phyloP scores from a whole-genome alignment of 2,329 filamentous ascomycete species.

The Alternaria sp. region DNA sequence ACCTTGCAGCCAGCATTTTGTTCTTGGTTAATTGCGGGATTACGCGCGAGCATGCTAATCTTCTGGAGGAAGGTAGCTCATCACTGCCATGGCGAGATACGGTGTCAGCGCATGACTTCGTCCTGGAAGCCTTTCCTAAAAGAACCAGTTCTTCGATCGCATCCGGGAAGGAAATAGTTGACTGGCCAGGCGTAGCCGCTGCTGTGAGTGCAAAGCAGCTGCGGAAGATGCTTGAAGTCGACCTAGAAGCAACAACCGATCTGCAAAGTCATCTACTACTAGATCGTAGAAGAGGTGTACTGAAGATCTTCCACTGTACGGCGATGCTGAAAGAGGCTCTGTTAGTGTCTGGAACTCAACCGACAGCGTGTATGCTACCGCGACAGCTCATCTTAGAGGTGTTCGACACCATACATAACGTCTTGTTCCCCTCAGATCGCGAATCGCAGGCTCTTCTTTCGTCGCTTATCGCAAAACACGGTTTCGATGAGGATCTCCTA shows the following conservation, averaged over 20 bases:
- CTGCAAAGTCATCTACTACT: conserved; percentile 6
- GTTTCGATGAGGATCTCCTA: conserved; percentile 9
- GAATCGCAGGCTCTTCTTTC: conserved; percentile 16
- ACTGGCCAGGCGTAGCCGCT: neutral
- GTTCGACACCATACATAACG: conserved; percentile 14
- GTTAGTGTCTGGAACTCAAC: neutral
- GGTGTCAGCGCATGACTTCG: neutral
- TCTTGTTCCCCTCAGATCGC: conserved; percentile 13
- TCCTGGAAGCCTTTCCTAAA: conserved; percentile 1
- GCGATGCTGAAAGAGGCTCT: conserved; percentile 15
- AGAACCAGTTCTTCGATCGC: neutral
- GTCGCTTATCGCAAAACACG: conserved; percentile 3
- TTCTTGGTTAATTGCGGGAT: neutral
- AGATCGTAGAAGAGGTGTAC: neutral
- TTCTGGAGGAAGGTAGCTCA: neutral
- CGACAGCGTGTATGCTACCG: neutral
- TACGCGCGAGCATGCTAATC: neutral
- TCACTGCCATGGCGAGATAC: neutral
- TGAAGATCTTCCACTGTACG: conserved; percentile 15
- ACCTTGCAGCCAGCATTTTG: conserved; percentile 11
- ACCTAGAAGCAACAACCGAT: conserved; percentile 1
- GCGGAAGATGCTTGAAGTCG: neutral
- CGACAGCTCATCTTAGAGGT: conserved; percentile 11
- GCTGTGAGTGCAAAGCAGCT: neutral
- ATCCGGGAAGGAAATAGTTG: neutral